Conservation (phyloP, 2,329 filamentous ascomycete species). For the Sporothrix curviconia region DNA sequence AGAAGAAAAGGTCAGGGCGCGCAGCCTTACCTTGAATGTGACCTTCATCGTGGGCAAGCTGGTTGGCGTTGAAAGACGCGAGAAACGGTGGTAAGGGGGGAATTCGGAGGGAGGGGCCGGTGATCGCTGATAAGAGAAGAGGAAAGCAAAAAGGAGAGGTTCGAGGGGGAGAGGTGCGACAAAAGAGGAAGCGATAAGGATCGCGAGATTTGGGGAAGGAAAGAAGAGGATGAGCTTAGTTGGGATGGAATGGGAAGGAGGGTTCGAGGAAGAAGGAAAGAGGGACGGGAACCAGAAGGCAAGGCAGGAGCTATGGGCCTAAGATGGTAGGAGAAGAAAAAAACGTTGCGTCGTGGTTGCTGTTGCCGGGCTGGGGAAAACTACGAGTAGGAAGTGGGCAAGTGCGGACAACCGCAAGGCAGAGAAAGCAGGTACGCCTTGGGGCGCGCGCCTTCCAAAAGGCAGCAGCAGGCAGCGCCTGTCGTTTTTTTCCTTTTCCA, state of each 20-base stretch:
- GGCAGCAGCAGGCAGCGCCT: background rate
- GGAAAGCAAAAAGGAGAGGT: background rate
- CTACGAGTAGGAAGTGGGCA: no score
- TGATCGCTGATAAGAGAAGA: background rate
- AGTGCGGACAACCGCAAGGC: no score
- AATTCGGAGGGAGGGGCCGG: background rate
- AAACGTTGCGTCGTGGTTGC: background rate
- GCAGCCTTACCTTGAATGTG: slow-evolving; percentile 52
- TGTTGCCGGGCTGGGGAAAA: background rate
- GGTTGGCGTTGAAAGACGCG: background rate
- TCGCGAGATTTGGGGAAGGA: background rate
- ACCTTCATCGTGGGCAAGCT: slow-evolving; percentile 55
- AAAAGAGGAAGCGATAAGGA: background rate
- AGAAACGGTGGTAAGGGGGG: no score
- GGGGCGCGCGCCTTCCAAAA: no score
- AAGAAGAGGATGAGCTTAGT: no score
- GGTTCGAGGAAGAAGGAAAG: background rate
- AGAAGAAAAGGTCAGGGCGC: background rate
- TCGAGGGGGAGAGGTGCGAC: background rate
- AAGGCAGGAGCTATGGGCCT: background rate
- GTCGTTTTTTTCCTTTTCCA: background rate
- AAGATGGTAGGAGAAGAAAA: background rate
- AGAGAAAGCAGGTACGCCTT: no score
- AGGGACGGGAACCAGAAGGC: no score
- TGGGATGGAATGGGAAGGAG: background rate